phyloP scores from a whole-genome alignment of 2,329 filamentous ascomycete genomes.

The Fusarium xyrophilum region DNA sequence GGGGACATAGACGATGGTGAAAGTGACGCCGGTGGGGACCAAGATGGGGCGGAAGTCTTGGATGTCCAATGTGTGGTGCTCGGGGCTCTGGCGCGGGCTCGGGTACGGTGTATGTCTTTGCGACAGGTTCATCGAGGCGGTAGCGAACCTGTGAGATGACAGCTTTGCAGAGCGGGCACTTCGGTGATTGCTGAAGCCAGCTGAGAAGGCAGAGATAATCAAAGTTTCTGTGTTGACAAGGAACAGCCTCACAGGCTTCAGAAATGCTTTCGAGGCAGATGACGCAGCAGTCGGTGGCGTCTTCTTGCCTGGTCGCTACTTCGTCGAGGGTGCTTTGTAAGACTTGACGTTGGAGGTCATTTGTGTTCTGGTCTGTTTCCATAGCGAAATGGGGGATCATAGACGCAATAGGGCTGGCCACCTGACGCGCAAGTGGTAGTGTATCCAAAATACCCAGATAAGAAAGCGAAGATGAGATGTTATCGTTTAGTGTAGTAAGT shows the following conservation, averaged over 20 bases:
- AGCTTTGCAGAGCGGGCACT: conserved; percentile 80
- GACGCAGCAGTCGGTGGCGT: conserved; percentile 66
- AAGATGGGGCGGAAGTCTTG: conserved; percentile 1
- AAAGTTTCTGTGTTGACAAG: conserved; percentile 82
- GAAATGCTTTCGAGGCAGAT: conserved; percentile 83
- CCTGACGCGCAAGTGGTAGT: not conserved
- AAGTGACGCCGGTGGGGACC: not conserved
- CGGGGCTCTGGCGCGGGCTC: conserved; percentile 43
- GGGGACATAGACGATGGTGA: conserved; percentile 11
- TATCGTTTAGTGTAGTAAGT: not conserved
- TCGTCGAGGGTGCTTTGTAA: conserved; percentile 56
- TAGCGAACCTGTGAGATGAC: conserved; percentile 68
- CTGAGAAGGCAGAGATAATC: conserved; percentile 84
- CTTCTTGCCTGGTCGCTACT: conserved; percentile 42
- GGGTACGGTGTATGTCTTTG: conserved; percentile 61
- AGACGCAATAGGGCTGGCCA: not conserved
- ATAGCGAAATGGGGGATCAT: not conserved
- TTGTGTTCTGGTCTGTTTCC: conserved; percentile 37
- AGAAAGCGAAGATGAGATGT: not conserved
- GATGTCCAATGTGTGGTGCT: not conserved
- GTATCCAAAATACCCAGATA: not conserved
- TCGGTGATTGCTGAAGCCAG: conserved; percentile 77
- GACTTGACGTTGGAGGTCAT: conserved; percentile 50
- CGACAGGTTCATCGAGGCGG: conserved; percentile 58
- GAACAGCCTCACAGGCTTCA: conserved; percentile 73